Evolutionary conservation across 139 green algal species (phyloP).

Genomic region (Chlorella sp.): DNA sequence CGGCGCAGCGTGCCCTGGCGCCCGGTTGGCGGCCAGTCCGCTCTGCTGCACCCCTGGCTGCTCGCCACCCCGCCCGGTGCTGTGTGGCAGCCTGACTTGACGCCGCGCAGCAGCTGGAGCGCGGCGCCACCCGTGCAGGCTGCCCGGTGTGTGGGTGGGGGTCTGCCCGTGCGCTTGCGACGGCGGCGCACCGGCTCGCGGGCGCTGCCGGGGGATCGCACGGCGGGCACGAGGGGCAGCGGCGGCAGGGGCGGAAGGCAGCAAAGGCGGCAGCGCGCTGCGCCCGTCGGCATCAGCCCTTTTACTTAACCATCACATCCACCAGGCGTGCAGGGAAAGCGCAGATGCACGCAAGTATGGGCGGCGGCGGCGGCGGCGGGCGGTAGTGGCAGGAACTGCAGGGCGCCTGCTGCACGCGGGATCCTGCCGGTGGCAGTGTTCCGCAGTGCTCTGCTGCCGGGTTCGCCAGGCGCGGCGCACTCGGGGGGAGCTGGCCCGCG

Average conservation of each 20-base stretch:
- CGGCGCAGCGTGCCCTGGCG: neutral
- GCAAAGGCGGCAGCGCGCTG: neutral
- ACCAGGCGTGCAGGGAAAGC: too few relatives aligned
- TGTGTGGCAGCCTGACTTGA: neutral
- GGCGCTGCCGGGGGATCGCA: constrained; percentile 1
- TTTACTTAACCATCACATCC: constrained; percentile 52
- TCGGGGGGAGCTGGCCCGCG: too few relatives aligned
- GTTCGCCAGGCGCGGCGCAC: too few relatives aligned
- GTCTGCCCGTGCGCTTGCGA: constrained; percentile 28
- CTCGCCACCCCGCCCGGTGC: neutral
- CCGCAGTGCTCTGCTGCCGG: too few relatives aligned
- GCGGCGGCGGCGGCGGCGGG: neutral
- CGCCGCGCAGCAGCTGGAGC: neutral
- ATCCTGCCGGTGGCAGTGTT: too few relatives aligned
- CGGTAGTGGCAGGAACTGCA: neutral
- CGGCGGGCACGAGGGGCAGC: neutral
- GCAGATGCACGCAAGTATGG: too few relatives aligned
- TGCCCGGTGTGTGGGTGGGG: neutral
- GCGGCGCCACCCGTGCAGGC: neutral
- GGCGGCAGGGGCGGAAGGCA: neutral
- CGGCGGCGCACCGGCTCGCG: neutral
- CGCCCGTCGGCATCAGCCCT: constrained; percentile 25
- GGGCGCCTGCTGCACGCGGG: too few relatives aligned
- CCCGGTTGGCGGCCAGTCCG: too few relatives aligned
- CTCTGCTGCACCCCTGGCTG: neutral